Evolutionary conservation across 805 yeast species (phyloP).

Genomic region (Candida caryicola): DNA sequence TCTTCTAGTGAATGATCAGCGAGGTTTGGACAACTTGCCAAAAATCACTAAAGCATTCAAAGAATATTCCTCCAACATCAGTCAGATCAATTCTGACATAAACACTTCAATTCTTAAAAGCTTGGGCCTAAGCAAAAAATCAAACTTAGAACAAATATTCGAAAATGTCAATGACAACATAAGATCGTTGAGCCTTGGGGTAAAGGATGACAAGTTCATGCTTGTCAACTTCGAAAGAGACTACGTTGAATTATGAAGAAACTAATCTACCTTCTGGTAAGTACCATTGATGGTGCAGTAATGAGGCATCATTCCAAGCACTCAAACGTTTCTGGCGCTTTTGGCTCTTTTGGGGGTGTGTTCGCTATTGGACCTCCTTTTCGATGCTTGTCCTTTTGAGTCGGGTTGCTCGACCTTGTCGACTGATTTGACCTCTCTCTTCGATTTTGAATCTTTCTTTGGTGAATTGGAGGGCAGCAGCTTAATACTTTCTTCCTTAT

Average conservation of each 20-base stretch:
- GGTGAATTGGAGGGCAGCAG: too few species aligned
- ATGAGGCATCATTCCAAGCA: neutral
- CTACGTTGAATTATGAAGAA: slow-evolving; percentile 23
- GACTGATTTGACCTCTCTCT: too few species aligned
- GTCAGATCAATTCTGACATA: slow-evolving; percentile 19
- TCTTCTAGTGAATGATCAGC: slow-evolving; percentile 19
- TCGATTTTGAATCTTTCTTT: too few species aligned
- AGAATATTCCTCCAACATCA: slow-evolving; percentile 18
- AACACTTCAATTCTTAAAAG: slow-evolving; percentile 23
- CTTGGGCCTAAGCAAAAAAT: slow-evolving; percentile 22
- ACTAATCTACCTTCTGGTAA: neutral
- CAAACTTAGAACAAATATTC: slow-evolving; percentile 33
- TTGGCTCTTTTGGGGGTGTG: too few species aligned
- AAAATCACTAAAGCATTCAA: slow-evolving; percentile 18
- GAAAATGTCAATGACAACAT: slow-evolving; percentile 31
- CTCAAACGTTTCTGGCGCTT: neutral
- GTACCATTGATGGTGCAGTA: too few species aligned
- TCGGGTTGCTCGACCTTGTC: slow-evolving; percentile 1
- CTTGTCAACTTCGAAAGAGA: slow-evolving; percentile 38
- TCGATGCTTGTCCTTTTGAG: too few species aligned
- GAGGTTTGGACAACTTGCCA: slow-evolving; percentile 21
- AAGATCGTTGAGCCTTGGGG: slow-evolving; percentile 23
- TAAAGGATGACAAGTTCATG: slow-evolving; percentile 32
- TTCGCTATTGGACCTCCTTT: too few species aligned
- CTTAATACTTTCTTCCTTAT: slow-evolving; percentile 1